A percentile compares a stretch with the other conserved stretches of the same genome.
Evolutionary conservation across 228 moss, liverwort and hornwort species (phyloP).

Genomic region (Sphagnum magellanicum): DNA sequence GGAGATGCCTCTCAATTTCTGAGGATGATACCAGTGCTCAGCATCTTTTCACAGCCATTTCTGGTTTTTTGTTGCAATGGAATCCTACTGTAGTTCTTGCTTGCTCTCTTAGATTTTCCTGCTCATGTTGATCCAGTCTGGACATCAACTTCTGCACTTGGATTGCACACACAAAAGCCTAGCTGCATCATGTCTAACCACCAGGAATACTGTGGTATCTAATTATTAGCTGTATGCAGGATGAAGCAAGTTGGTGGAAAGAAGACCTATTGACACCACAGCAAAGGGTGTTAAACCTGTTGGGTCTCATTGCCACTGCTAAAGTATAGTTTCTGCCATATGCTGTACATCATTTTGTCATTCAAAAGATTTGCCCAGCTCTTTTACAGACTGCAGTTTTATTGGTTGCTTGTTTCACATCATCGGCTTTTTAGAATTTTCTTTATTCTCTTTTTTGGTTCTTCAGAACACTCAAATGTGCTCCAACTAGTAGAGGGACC

Average conservation of each 20-base stretch:
- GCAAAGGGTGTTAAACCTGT: constrained; percentile 52
- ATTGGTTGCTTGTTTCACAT: too few relatives aligned
- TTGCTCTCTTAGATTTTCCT: background rate
- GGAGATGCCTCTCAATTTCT: background rate
- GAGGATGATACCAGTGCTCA: background rate
- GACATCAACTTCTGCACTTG: background rate
- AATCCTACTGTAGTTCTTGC: too few relatives aligned
- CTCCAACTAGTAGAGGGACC: constrained; percentile 26
- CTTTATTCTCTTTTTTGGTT: too few relatives aligned
- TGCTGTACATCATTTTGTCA: background rate
- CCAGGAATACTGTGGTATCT: background rate
- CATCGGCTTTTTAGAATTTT: too few relatives aligned
- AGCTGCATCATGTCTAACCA: too few relatives aligned
- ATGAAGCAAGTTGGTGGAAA: constrained; percentile 32
- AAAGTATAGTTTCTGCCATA: constrained; percentile 17
- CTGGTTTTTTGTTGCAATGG: too few relatives aligned
- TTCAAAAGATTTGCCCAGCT: background rate
- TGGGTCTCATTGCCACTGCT: constrained; percentile 44
- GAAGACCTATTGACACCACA: constrained; percentile 43
- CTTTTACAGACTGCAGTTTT: too few relatives aligned
- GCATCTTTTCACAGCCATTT: too few relatives aligned
- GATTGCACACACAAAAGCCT: too few relatives aligned
- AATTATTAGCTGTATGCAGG: constrained; percentile 11
- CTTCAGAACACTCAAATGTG: background rate
- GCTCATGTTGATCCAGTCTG: background rate